Evolutionary conservation across 2,329 filamentous ascomycete genomes (phyloP).

Genomic region (Colletotrichum incanum): DNA sequence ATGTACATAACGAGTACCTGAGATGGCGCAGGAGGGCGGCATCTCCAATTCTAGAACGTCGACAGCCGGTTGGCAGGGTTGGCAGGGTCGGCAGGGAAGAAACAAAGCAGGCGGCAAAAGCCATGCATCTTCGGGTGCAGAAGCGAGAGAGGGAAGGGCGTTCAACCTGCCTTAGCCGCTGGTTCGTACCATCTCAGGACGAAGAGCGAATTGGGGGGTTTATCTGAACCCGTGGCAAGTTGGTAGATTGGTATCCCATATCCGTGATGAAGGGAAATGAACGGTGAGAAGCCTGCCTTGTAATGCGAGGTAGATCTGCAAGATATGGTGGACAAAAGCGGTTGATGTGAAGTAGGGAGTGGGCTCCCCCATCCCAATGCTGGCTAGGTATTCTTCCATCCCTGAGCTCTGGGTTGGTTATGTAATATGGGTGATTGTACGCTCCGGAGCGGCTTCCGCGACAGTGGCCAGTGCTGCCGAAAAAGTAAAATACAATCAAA

Average conservation of each 20-base stretch:
- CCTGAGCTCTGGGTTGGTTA: background rate
- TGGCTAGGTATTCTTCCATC: background rate
- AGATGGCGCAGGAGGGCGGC: slow-evolving; percentile 14
- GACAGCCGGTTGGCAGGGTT: slow-evolving; percentile 30
- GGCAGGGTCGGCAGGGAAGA: slow-evolving; percentile 23
- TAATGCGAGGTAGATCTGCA: background rate
- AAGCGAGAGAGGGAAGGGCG: background rate
- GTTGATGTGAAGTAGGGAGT: background rate
- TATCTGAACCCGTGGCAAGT: background rate
- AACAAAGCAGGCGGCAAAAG: slow-evolving; percentile 38
- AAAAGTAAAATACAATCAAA: background rate
- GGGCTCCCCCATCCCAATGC: background rate
- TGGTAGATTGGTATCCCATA: background rate
- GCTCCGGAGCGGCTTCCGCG: background rate
- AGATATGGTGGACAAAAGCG: background rate
- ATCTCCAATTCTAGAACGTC: slow-evolving; percentile 36
- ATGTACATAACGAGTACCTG: slow-evolving; percentile 7
- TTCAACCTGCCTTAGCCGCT: background rate
- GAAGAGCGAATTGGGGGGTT: background rate
- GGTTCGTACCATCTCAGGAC: slow-evolving; percentile 1
- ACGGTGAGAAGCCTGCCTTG: background rate
- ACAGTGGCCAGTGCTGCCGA: background rate
- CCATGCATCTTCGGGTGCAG: slow-evolving; percentile 2
- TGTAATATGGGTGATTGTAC: background rate
- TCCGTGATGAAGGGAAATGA: background rate